A percentile compares a stretch with the other conserved stretches of the same genome.
Conservation (phyloP, 2,329 filamentous ascomycete species). For the Arthrinium puccinioides region DNA sequence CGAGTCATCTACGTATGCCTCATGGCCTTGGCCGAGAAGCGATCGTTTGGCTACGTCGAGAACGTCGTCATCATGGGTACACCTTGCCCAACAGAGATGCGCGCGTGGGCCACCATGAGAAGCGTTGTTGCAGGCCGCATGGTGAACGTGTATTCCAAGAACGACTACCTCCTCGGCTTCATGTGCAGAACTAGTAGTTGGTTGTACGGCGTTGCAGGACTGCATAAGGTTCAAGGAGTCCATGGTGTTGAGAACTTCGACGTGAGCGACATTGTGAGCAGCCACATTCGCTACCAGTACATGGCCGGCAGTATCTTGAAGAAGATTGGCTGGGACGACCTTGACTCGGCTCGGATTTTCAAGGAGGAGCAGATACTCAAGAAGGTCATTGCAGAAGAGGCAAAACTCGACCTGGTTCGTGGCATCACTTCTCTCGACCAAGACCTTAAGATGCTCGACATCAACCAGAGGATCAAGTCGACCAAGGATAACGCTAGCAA, state of each 20-base stretch:
- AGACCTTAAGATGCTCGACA: not conserved
- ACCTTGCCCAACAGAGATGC: conserved; percentile 64
- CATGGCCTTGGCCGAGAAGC: conserved; percentile 65
- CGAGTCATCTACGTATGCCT: conserved; percentile 79
- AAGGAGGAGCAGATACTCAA: conserved; percentile 22
- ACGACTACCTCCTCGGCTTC: conserved; percentile 84
- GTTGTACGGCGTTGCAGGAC: conserved; percentile 75
- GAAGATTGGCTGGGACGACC: conserved; percentile 62
- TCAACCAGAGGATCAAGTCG: too few species aligned
- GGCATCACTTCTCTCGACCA: not conserved
- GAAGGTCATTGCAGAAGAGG: conserved; percentile 16
- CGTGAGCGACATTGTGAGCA: conserved; percentile 56
- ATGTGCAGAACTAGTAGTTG: conserved; percentile 77
- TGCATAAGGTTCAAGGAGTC: conserved; percentile 66
- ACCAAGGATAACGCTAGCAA: too few species aligned
- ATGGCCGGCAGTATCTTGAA: conserved; percentile 60
- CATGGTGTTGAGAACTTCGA: conserved; percentile 61
- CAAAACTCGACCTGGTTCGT: conserved; percentile 8
- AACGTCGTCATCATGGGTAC: conserved; percentile 78
- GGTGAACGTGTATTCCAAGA: conserved; percentile 84
- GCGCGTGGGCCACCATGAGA: conserved; percentile 70
- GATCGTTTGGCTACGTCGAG: conserved; percentile 78
- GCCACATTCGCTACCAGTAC: conserved; percentile 64
- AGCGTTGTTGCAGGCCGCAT: conserved; percentile 74
- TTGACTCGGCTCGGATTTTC: conserved; percentile 34